Conservation (phyloP, 169 alveolate genomes). For the Cryptosporidium viatorum region DNA sequence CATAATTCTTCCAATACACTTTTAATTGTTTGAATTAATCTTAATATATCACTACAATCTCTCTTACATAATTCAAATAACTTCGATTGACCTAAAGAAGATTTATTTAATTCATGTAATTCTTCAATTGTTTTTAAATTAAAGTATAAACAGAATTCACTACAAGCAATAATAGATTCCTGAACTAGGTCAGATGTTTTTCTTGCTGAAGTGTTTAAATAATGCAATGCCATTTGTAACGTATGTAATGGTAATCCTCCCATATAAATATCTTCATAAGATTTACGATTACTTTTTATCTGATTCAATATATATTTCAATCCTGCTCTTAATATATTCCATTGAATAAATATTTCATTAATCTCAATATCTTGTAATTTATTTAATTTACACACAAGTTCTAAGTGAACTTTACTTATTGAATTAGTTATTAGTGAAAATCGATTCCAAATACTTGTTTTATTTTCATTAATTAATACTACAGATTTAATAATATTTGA, state of each 20-base stretch:
- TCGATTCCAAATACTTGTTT: slow-evolving; percentile 22
- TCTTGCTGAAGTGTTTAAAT: slow-evolving; percentile 49
- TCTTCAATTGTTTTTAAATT: slow-evolving; percentile 43
- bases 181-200: slow-evolving; percentile 57
- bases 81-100: slow-evolving; percentile 55
- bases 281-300: slow-evolving; percentile 54
- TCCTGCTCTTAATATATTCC: slow-evolving; percentile 54
- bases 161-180: slow-evolving; percentile 50
- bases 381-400: slow-evolving; percentile 18
- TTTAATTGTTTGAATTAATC: slow-evolving; percentile 39
- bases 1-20: slow-evolving; percentile 25
- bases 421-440: slow-evolving; percentile 30
- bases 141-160: slow-evolving; percentile 59
- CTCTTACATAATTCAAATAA: slow-evolving; percentile 29
- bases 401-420: slow-evolving; percentile 23
- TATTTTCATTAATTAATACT: slow-evolving; percentile 3
- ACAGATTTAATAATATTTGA: slow-evolving; percentile 11
- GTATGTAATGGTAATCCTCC: slow-evolving; percentile 71
- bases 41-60: slow-evolving; percentile 50
- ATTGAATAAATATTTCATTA: slow-evolving; percentile 44
- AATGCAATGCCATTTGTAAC: slow-evolving; percentile 49
- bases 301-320: slow-evolving; percentile 28
- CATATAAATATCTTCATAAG: slow-evolving; percentile 70
- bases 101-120: slow-evolving; percentile 13
- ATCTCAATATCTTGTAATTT: slow-evolving; percentile 43